Evolutionary conservation across 2,329 filamentous ascomycete species (phyloP).

Genomic region (Penicillium sp.): DNA sequence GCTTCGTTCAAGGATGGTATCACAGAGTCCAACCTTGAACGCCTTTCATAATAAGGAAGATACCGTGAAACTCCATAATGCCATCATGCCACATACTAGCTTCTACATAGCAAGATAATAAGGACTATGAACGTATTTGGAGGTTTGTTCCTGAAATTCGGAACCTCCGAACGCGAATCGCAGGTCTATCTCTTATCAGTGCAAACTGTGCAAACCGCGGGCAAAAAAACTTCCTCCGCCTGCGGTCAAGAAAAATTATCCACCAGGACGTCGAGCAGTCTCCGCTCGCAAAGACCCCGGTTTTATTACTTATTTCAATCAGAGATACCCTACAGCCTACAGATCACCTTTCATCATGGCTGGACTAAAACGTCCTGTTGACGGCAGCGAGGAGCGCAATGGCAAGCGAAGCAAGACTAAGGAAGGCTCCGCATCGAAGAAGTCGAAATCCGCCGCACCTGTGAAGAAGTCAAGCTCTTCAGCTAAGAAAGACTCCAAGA

Average conservation of each 20-base stretch:
- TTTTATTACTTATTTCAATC: slow-evolving; percentile 7
- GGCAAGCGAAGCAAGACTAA: slow-evolving; percentile 43
- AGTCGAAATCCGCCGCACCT: slow-evolving; percentile 25
- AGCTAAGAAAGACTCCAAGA: slow-evolving; percentile 24
- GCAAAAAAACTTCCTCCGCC: slow-evolving; percentile 35
- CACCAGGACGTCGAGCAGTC: slow-evolving; percentile 21
- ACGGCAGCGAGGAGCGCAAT: slow-evolving; percentile 37
- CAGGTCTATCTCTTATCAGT: slow-evolving; percentile 25
- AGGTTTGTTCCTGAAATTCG: no score
- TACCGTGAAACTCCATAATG: not conserved
- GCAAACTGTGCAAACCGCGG: slow-evolving; percentile 30
- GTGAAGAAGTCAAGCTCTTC: slow-evolving; percentile 27
- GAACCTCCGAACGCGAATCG: not conserved
- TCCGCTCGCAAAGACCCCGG: slow-evolving; percentile 19
- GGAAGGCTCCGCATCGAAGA: slow-evolving; percentile 29
- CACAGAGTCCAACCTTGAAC: not conserved
- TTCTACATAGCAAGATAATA: no score
- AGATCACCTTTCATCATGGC: slow-evolving; percentile 31
- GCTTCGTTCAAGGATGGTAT: not conserved
- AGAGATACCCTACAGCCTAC: slow-evolving; percentile 13
- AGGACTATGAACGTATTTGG: no score
- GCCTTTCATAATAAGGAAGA: not conserved
- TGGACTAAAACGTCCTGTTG: slow-evolving; percentile 42
- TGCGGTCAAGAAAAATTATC: slow-evolving; percentile 32
- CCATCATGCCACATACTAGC: not conserved